Base-by-base conservation (phyloP, 1,139 yeast genomes). In the Kluyveromyces marxianus region DNA sequence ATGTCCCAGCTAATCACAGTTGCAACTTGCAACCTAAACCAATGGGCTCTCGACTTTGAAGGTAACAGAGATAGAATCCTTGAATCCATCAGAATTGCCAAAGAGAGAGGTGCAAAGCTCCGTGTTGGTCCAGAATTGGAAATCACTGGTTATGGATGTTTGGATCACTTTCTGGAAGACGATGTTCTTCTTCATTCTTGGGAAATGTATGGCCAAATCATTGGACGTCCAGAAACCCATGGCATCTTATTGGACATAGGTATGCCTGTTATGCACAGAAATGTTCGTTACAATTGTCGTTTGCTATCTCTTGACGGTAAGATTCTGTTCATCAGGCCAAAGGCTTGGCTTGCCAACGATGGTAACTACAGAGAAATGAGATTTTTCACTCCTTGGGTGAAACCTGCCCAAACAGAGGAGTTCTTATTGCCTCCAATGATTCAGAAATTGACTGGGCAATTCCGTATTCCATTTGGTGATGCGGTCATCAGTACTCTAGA, bases 281-380 rank as follows among this genome's bases (percentile, higher is more conserved):
- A 85, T 45, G 84, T 87, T 55, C 79, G 94, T 58, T 94, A 87
- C 72, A 92, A 92, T 61, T 92, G 98, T 69, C 79, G 99, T 53
- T 68, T 92, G 41, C 70, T 92, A 45, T 84, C 96, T 2, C 77
- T 79, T 62, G 80, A 89, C 67, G 89, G 92, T 26, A 70, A 78
- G 60, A 84, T 92, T 47, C 68, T 90, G 43, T 72, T 90, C 55
- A 92, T 92, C 54, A 78, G 97, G 59, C 99, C 99, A 27, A 92
- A 92, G 62, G 65, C 92, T 41, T 83, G 87, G 76, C 74, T 94
- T 45, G 97, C 97, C 25, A 94, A 92, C 63, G 98, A 92, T 68
- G 99, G 99, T 1, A 92, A 92, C 62, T 92, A 94, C 68, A 76
- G 98, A 44, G 99, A 92, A 66, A 90, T 92, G 97, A 76, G 99